A percentile compares a stretch with the other conserved stretches of the same genome.
Evolutionary conservation across 1,284 basidiomycete species (phyloP).

Genomic region (Fomitopsis pinicola): DNA sequence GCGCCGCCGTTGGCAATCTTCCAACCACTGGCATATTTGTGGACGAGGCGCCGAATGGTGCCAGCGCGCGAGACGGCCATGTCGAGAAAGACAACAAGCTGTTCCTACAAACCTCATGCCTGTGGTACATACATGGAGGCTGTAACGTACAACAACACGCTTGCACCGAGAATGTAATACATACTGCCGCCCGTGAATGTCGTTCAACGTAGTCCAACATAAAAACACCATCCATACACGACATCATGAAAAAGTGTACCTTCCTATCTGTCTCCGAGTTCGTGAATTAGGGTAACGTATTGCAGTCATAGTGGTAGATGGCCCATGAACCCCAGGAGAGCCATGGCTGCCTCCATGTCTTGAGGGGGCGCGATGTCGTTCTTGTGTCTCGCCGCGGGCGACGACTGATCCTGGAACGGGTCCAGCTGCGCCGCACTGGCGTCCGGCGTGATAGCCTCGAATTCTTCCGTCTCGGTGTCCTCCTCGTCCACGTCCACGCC

Average conservation of each 20-base stretch:
- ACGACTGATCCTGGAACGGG: conserved; percentile 10
- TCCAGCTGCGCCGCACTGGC: conserved; percentile 16
- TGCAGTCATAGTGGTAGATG: conserved; percentile 7
- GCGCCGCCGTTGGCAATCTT: not conserved
- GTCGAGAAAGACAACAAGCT: not conserved
- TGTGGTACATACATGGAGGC: not conserved
- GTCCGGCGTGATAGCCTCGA: conserved; percentile 25
- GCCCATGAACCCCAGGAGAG: conserved; percentile 37
- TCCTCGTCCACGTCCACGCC: conserved; percentile 15
- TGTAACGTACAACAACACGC: conserved; percentile 3
- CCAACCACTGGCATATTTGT: not conserved
- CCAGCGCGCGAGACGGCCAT: not conserved
- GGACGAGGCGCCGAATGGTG: not conserved
- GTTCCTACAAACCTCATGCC: not conserved
- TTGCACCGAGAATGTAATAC: conserved; percentile 10
- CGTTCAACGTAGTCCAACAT: conserved; percentile 7
- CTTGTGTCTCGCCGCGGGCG: conserved; percentile 1
- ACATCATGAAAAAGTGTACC: conserved; percentile 2
- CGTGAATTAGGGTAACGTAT: not conserved
- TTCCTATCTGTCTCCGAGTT: not conserved
- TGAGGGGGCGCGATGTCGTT: conserved; percentile 8
- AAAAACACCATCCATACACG: not conserved
- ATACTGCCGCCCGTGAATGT: conserved; percentile 14
- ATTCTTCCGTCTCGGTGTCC: conserved; percentile 21
- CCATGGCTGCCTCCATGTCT: conserved; percentile 43